Base-by-base conservation (phyloP, 73 alveolate species). In the Urostyla sp. region DNA sequence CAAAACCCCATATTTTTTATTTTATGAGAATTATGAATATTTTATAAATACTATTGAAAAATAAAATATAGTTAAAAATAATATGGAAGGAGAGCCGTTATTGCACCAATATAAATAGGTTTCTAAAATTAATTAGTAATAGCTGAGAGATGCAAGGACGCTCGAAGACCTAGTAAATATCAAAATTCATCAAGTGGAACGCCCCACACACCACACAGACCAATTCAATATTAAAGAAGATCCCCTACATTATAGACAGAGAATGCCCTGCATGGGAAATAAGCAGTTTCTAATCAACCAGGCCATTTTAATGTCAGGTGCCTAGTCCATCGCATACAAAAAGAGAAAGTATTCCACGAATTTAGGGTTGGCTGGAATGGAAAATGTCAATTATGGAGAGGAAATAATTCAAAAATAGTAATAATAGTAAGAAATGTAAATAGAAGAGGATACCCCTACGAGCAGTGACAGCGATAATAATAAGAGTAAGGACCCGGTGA, bases 121-220 rank as follows among this genome's bases (percentile, higher is more conserved):
- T 49, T 16, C n/a, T 16, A 69, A 49, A 54, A 30, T 69, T 46
- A 69, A 69, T 30, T 49, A 69, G 32, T 67, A 69, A 24, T 78
- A 84, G 40, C 72, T 84, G 20, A 84, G 74, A 31, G 48, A 84
- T 50, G 92, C 92, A 1, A 84, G 51, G 72, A 84, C 73, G 37
- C 30, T 84, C n/a, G 88, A 84, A 59, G 92, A 84, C 60, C 51
- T 84, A 50, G 80, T 84, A 13, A 84, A 75, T 23, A 84, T 84
- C 49, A 73, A 75, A 51, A 81, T 81, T 13, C 38, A 54, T 32
- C 37, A 76, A 10, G 57, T 54, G 37, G 74, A 55, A 36, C 32
- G 30, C 49, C 66, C 6, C 11, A 24, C 49, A 30, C 72, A 46
- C n/a, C 44, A 69, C 30, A 7, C 32, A n/a, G 74, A 75, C 32